Percentiles rank a stretch among this genome's conserved stretches.
phyloP scores from a whole-genome alignment of 1,284 basidiomycete species.

The Ganoderma sinense region DNA sequence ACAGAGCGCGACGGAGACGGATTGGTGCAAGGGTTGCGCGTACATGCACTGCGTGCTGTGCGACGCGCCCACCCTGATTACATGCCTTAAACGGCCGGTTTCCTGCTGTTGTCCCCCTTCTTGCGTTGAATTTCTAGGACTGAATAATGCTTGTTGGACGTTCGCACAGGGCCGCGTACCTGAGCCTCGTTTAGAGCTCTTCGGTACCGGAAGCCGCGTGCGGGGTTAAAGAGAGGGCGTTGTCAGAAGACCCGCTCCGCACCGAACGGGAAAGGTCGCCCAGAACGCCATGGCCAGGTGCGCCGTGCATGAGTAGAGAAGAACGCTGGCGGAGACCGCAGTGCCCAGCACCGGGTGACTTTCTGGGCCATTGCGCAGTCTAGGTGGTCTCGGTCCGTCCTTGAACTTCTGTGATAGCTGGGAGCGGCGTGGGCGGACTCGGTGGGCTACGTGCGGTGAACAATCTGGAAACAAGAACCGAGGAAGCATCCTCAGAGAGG shows the following conservation, averaged over 20 bases:
- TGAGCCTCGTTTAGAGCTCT: not conserved
- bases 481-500: not conserved
- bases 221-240: slow-evolving; percentile 1
- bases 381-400: slow-evolving; percentile 1
- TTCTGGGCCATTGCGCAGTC: not conserved
- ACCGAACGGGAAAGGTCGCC: not conserved
- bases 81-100: not conserved
- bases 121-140: not conserved
- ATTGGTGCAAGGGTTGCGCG: slow-evolving; percentile 3
- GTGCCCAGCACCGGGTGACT: not conserved
- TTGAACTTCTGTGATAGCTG: not conserved
- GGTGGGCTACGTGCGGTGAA: not conserved
- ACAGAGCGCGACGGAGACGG: slow-evolving; percentile 17
- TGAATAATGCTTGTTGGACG: not conserved
- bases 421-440: not conserved
- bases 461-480: not conserved
- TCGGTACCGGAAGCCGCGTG: slow-evolving; percentile 8
- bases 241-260: not conserved
- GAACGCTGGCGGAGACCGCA: not conserved
- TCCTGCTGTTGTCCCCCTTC: not conserved
- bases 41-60: not conserved
- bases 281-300: not conserved
- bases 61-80: slow-evolving; percentile 2
- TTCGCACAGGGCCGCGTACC: slow-evolving; percentile 1
- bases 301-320: not conserved